Percentiles rank a stretch among this genome's conserved stretches.
phyloP scores from a whole-genome alignment of 1,284 basidiomycete species.

The Leccinum insolens region DNA sequence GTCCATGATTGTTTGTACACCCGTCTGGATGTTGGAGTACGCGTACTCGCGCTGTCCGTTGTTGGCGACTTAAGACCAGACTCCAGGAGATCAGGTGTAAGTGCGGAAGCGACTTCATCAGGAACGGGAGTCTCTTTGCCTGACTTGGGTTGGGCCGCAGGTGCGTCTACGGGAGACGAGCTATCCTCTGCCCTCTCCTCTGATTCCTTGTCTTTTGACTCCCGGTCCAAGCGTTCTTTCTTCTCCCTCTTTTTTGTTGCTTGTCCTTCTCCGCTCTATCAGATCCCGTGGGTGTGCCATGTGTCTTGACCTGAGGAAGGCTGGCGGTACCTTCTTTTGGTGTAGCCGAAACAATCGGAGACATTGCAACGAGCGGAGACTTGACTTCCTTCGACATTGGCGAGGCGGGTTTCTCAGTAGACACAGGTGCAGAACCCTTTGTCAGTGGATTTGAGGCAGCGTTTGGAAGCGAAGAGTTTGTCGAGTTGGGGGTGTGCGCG shows the following conservation, averaged over 20 bases:
- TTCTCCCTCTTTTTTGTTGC: conserved; percentile 60
- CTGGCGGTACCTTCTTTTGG: conserved; percentile 33
- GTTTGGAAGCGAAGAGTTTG: conserved; percentile 39
- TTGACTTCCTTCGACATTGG: conserved; percentile 38
- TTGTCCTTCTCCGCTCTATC: conserved; percentile 54
- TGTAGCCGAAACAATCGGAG: conserved; percentile 36
- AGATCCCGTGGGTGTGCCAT: conserved; percentile 42
- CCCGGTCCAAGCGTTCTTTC: conserved; percentile 44
- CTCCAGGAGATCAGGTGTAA: conserved; percentile 37
- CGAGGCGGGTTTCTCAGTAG: conserved; percentile 43
- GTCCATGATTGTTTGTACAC: conserved; percentile 81
- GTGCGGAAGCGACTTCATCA: conserved; percentile 33
- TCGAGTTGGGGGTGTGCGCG: conserved; percentile 45
- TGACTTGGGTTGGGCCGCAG: conserved; percentile 35
- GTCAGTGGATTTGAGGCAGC: conserved; percentile 35
- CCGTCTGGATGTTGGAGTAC: conserved; percentile 66
- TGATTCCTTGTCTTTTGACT: conserved; percentile 40
- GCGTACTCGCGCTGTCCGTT: conserved; percentile 60
- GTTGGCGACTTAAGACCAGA: conserved; percentile 51
- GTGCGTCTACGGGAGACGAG: conserved; percentile 25
- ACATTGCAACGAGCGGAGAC: conserved; percentile 29
- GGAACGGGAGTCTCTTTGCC: conserved; percentile 44
- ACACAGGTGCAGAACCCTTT: conserved; percentile 41
- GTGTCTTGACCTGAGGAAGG: conserved; percentile 35
- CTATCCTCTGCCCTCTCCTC: conserved; percentile 22